Base-by-base conservation (phyloP, 2,329 filamentous ascomycete species). In the Epichloe coenophiala region DNA sequence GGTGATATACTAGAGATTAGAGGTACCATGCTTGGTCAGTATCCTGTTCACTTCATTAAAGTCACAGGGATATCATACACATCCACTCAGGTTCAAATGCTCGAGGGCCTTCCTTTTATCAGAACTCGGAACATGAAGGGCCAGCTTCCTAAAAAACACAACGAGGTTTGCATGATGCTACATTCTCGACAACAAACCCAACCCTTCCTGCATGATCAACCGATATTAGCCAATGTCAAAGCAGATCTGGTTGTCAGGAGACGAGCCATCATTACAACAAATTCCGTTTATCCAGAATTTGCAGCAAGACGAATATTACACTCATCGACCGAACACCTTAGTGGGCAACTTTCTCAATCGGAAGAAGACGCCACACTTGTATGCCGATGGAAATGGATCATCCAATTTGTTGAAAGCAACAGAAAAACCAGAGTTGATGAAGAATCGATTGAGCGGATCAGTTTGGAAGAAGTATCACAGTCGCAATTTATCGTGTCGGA, bases 181-280 rank as follows among this genome's bases (percentile, higher is more conserved):
- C 59, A 63, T 15, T 50, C 60, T 2, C 66, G 77, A 2, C 62
- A 72, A 3, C 54, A 70, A 3, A 63, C 69, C 5, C 50, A 63
- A 0, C 52, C 54, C 0, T 54, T 65, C 3, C 36, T 55, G 0
- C 49, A 59, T 0, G 48, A 68, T 1, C 52, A 63, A 0, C 71
- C 77, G 19, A 61, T 67, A 0, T 51, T 70, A 0, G 56, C 74
- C 0, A 72, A 78, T 2, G 59, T 82, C 0, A 42, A 62, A 0
- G 50, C 73, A 0, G 47, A 55, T 0, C 53, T 66, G 0, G 65
- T 82, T 0, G 57, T 67, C 2, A 54, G 62, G 1, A 62, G 70
- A 6, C 65, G 77, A 0, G 60, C 59, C 0, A 62, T 86, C 0
- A 59, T 70, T 0, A 63, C 74, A 2, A 86, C 82, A 0, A 88